These are phyloP conservation scores for Teratosphaeria zuluensis DNA, from an alignment of 2,329 filamentous ascomycete species.

Conservation along the genomic window DNA sequence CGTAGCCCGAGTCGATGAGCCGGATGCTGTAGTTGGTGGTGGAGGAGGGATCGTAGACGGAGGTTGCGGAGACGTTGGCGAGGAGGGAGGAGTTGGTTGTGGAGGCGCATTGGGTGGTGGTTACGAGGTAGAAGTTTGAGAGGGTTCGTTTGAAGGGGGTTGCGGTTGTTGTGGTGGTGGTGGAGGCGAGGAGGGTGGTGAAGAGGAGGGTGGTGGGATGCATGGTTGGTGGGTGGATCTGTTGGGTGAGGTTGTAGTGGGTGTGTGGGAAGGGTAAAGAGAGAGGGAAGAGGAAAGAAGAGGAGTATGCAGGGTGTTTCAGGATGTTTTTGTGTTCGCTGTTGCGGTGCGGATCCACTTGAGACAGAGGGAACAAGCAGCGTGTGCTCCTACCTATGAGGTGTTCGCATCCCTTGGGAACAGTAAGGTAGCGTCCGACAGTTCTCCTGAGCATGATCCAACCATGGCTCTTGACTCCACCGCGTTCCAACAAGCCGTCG, in stretches of 20 bases:
- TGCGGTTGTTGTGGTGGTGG: slow-evolving; percentile 2
- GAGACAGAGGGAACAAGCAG: too few species aligned
- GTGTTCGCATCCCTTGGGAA: neutral
- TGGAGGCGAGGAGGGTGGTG: slow-evolving; percentile 6
- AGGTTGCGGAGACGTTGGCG: slow-evolving; percentile 28
- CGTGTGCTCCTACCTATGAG: too few species aligned
- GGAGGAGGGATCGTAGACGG: slow-evolving; percentile 30
- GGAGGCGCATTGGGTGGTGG: slow-evolving; percentile 22
- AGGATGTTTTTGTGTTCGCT: neutral
- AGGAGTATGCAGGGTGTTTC: neutral
- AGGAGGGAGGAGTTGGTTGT: slow-evolving; percentile 23
- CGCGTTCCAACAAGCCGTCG: neutral
- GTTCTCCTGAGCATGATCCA: neutral
- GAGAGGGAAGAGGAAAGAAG: neutral
- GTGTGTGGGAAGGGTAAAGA: neutral
- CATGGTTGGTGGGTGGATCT: slow-evolving; percentile 2
- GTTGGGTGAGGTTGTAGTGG: neutral
- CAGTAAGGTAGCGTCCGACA: neutral
- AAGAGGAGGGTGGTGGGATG: slow-evolving; percentile 1
- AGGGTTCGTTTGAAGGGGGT: slow-evolving; percentile 5
- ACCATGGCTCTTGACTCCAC: neutral
- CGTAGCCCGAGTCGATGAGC: slow-evolving; percentile 29
- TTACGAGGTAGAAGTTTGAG: slow-evolving; percentile 31
- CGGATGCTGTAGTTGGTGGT: slow-evolving; percentile 28
- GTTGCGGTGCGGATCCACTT: too few species aligned